A percentile compares a stretch with the other conserved stretches of the same genome.
phyloP scores from a whole-genome alignment of 2,329 filamentous ascomycete species.

The Raffaelea albimanens region DNA sequence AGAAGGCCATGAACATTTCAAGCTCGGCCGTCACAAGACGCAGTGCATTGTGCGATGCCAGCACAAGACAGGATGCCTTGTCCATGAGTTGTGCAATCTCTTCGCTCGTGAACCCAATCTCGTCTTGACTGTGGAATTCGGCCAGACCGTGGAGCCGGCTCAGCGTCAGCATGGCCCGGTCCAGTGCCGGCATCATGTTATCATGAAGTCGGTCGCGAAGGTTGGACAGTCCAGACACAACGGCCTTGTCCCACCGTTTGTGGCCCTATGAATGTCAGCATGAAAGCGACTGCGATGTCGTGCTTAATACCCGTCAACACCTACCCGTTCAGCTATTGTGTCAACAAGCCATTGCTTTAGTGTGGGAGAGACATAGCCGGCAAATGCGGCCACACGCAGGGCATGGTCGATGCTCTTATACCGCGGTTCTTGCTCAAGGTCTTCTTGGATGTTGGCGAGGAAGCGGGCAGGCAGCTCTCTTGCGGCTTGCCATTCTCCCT shows the following conservation, averaged over 20 bases:
- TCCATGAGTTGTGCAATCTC: conserved; percentile 60
- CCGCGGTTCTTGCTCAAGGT: conserved; percentile 56
- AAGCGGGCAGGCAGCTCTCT: conserved; percentile 73
- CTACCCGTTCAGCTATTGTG: conserved; percentile 66
- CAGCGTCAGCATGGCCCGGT: conserved; percentile 72
- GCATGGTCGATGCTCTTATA: conserved; percentile 57
- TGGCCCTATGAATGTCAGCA: conserved; percentile 61
- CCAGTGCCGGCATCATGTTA: conserved; percentile 79
- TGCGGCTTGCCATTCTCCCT: conserved; percentile 73
- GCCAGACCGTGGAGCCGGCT: conserved; percentile 78
- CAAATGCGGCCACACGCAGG: conserved; percentile 75
- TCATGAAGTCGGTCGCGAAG: conserved; percentile 73
- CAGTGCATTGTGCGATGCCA: conserved; percentile 66
- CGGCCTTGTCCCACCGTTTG: conserved; percentile 90
- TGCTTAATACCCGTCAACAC: too few relatives aligned
- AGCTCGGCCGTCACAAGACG: conserved; percentile 66
- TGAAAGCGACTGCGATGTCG: too few relatives aligned
- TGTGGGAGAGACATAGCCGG: conserved; percentile 65
- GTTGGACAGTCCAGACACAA: conserved; percentile 66
- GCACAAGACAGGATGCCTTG: conserved; percentile 62
- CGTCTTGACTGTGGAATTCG: conserved; percentile 55
- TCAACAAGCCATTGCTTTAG: conserved; percentile 86
- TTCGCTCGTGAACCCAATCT: conserved; percentile 55
- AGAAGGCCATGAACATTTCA: conserved; percentile 68
- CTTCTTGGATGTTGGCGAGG: conserved; percentile 66